Percentiles rank a stretch among this genome's conserved stretches.
Conservation (phyloP, 2,329 filamentous ascomycete species). For the Sporothrix pseudoabietina region DNA sequence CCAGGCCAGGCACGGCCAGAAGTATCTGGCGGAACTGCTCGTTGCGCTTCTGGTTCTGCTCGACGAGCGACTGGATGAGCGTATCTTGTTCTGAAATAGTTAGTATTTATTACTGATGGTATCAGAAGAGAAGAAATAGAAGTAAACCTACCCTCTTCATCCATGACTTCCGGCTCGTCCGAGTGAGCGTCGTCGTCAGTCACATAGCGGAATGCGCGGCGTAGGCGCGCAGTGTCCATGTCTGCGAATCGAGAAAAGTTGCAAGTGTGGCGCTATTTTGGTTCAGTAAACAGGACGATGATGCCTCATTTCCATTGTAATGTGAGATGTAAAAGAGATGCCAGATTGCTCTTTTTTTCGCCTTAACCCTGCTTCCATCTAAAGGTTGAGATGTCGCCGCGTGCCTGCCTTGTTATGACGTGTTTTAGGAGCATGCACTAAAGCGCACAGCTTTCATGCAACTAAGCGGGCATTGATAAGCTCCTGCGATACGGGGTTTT, state of each 20-base stretch:
- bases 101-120: background rate
- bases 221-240: conserved; percentile 59
- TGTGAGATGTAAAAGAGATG: background rate
- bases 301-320: background rate
- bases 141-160: conserved; percentile 66
- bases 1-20: conserved; percentile 48
- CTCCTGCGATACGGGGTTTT: conserved; percentile 21
- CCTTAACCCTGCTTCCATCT: background rate
- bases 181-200: conserved; percentile 58
- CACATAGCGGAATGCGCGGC: conserved; percentile 77
- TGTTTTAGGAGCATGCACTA: conserved; percentile 22
- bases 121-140: background rate
- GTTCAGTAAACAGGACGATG: background rate
- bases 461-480: conserved; percentile 20
- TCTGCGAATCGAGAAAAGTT: background rate
- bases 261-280: background rate
- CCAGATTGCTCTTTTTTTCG: background rate
- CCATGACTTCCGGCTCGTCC: conserved; percentile 63
- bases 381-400: background rate
- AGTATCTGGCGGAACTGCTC: conserved; percentile 60
- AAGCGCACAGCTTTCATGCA: conserved; percentile 1
- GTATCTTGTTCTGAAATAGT: conserved; percentile 61
- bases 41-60: conserved; percentile 60
- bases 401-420: conserved; percentile 24
- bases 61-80: conserved; percentile 59